Evolutionary conservation across 1,284 basidiomycete species (phyloP).

Genomic region (Fistulina hepatica): DNA sequence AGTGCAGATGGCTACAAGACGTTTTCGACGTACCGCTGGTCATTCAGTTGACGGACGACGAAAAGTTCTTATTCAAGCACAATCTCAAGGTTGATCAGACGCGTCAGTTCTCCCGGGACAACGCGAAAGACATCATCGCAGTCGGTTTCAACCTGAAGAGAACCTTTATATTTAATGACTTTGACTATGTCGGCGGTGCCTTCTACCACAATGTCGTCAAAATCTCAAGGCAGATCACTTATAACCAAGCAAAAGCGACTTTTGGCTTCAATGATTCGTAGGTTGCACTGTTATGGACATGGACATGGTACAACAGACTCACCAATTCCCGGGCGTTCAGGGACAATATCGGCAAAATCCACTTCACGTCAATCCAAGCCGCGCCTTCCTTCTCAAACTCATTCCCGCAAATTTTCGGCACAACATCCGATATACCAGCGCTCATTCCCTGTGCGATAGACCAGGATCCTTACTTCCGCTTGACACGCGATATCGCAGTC

Average conservation of each 20-base stretch:
- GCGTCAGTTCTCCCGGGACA: constrained; percentile 73
- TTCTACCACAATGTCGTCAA: constrained; percentile 95
- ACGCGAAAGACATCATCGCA: constrained; percentile 93
- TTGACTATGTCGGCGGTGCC: constrained; percentile 80
- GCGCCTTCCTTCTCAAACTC: constrained; percentile 97
- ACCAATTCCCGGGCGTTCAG: constrained; percentile 33
- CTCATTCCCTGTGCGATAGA: constrained; percentile 99
- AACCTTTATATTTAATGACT: constrained; percentile 96
- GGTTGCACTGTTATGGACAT: constrained; percentile 23
- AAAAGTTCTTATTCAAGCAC: constrained; percentile 98
- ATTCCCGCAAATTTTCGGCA: constrained; percentile 96
- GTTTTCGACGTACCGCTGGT: constrained; percentile 94
- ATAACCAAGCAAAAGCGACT: constrained; percentile 88
- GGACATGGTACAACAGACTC: background rate
- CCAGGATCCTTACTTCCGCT: constrained; percentile 94
- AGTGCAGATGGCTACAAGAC: constrained; percentile 84
- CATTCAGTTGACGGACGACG: constrained; percentile 95
- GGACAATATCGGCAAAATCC: constrained; percentile 96
- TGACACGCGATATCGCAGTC: constrained; percentile 90
- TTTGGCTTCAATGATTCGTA: constrained; percentile 95
- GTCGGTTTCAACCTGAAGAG: constrained; percentile 88
- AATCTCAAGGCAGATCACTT: constrained; percentile 88
- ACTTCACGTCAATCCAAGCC: constrained; percentile 97
- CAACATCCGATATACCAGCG: constrained; percentile 75
- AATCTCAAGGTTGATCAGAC: constrained; percentile 88